These are phyloP conservation scores for Pseudogymnoascus sp. DNA, from an alignment of 2,329 filamentous ascomycete genomes.

Conservation along the genomic window DNA sequence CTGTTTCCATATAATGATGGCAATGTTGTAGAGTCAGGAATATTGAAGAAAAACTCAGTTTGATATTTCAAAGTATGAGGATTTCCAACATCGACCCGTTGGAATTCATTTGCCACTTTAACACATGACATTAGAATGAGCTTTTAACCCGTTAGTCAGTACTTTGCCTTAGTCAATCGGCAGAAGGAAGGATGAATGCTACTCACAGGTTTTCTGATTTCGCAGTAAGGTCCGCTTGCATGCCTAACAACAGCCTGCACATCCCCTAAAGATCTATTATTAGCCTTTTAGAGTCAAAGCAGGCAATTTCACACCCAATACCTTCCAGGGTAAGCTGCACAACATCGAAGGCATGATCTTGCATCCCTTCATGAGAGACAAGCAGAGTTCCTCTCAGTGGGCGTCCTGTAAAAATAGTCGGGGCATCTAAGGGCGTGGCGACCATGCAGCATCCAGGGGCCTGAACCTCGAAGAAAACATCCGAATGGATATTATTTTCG, in stretches of 20 bases:
- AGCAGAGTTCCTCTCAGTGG: background rate
- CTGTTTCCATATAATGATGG: background rate
- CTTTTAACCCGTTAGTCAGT: background rate
- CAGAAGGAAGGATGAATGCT: background rate
- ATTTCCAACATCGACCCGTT: background rate
- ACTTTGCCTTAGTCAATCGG: background rate
- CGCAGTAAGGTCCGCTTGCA: background rate
- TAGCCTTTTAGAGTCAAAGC: background rate
- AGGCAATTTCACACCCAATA: background rate
- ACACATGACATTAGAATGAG: conserved; percentile 5
- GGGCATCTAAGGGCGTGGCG: background rate
- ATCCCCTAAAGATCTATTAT: conserved; percentile 1
- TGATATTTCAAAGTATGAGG: background rate
- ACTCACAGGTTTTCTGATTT: conserved; percentile 4
- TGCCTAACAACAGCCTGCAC: background rate
- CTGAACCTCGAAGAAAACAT: background rate
- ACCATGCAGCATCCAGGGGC: background rate
- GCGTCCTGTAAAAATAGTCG: conserved; percentile 3
- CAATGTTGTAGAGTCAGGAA: conserved; percentile 1
- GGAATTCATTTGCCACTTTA: background rate
- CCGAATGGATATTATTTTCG: background rate
- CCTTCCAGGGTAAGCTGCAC: background rate
- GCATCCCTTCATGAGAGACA: background rate
- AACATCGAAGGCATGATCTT: background rate
- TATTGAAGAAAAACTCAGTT: conserved; percentile 8